phyloP scores from a whole-genome alignment of 768 basidiomycete species.

The Candolleomyces efflorescens region DNA sequence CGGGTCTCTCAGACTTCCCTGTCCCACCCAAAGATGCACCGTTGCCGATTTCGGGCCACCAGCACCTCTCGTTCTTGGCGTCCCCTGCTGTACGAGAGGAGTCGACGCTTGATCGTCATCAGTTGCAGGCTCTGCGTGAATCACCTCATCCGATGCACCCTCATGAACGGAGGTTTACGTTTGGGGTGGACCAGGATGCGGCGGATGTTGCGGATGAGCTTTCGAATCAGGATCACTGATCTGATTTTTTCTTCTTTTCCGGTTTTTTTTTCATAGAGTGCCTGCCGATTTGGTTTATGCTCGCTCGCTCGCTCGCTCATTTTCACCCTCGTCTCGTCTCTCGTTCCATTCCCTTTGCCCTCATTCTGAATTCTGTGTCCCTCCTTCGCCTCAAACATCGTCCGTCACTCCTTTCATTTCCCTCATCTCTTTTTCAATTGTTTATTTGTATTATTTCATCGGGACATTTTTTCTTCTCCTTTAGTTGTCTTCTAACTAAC shows the following conservation, averaged over 20 bases:
- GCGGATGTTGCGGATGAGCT: not conserved
- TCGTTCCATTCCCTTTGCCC: not conserved
- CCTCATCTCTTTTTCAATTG: not conserved
- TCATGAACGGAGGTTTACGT: not conserved
- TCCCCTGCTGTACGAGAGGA: conserved; percentile 27
- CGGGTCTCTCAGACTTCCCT: conserved; percentile 70
- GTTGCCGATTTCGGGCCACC: conserved; percentile 11
- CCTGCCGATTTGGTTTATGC: too few relatives aligned
- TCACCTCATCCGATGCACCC: conserved; percentile 6
- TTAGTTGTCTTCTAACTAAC: not conserved
- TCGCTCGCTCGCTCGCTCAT: too few relatives aligned
- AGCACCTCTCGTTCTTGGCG: conserved; percentile 38
- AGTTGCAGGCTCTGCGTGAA: not conserved
- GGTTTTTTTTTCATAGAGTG: too few relatives aligned
- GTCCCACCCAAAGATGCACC: conserved; percentile 40
- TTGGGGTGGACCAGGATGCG: conserved; percentile 1
- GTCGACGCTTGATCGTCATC: conserved; percentile 7
- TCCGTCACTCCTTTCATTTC: not conserved
- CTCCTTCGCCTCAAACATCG: not conserved
- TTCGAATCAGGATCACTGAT: conserved; percentile 1
- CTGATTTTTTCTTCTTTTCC: not conserved
- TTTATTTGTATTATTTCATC: not conserved
- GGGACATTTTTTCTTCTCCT: not conserved
- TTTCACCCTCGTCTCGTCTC: too few relatives aligned
- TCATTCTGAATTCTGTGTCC: not conserved